Evolutionary conservation across 1,284 basidiomycete genomes (phyloP), one percentile per base, ranked within the genome.

Genomic region (Naganishia albida): DNA sequence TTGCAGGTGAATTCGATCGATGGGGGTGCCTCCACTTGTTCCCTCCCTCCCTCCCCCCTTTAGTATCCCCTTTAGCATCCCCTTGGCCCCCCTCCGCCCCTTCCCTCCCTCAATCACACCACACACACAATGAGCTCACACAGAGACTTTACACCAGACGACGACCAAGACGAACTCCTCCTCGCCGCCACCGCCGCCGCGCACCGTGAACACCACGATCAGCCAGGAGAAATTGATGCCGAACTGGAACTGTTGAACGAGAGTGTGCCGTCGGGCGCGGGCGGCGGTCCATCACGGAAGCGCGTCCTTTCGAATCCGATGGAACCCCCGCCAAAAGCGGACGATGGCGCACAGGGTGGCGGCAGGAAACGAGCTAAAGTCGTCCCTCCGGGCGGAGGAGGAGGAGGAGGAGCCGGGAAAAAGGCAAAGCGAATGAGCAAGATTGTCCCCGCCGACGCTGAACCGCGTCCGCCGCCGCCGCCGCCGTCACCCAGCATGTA

Each of bases 61-160:
- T n/a, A n/a, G n/a, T n/a, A n/a, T n/a, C n/a, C n/a, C n/a, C n/a
- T n/a, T n/a, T n/a, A n/a, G n/a, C n/a, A n/a, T n/a, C n/a, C n/a
- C n/a, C n/a, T n/a, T n/a, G n/a, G n/a, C n/a, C n/a, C n/a, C n/a
- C n/a, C n/a, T n/a, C n/a, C n/a, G n/a, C n/a, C n/a, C n/a, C n/a
- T n/a, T n/a, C 18, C 18, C 25, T 1, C 28, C 6, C 50, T n/a
- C 50, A 30, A 50, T 25, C 10, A 48, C n/a, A n/a, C n/a, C n/a
- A n/a, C n/a, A n/a, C 50, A 4, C 53, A 44, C 54, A 23, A 60
- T 60, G 57, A 50, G 46, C 16, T 50, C 46, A 12, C 46, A 49
- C n/a, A 46, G 57, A 20, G 57, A 60, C 20, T 60, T 60, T 39
- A 60, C 57, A 2, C 57, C 57, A 60, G 57, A 60, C 46, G 28